Evolutionary conservation across 306 rosid genomes (phyloP).

Genomic region (Rosa lucieae): DNA sequence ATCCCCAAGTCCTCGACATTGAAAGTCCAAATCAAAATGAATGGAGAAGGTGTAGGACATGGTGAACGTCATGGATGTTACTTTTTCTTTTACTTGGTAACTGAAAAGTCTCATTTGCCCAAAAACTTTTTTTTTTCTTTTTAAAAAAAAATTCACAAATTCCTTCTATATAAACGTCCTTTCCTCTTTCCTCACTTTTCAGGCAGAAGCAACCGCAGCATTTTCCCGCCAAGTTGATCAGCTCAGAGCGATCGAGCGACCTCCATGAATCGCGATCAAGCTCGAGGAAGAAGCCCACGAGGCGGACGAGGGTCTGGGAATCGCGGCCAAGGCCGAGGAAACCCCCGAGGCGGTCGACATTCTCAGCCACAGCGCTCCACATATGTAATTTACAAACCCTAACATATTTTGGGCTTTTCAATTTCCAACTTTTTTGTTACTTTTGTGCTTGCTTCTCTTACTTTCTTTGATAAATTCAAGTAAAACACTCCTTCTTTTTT

Average conservation of each 20-base stretch:
- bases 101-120: background rate
- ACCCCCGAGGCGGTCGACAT: background rate
- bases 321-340: constrained; percentile 18
- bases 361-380: background rate
- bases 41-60: no score
- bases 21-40: background rate
- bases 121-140: background rate
- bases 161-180: background rate
- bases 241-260: background rate
- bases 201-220: background rate
- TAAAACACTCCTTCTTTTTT: background rate
- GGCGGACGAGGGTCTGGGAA: background rate
- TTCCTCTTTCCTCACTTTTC: background rate
- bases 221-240: constrained; percentile 20
- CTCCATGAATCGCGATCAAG: constrained; percentile 17
- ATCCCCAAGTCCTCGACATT: background rate
- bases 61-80: no score
- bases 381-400: constrained; percentile 2
- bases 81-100: background rate
- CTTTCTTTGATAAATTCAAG: background rate
- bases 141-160: background rate
- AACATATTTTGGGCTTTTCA: background rate
- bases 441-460: background rate
- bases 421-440: no score
- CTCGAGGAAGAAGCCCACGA: constrained; percentile 3